Base-by-base conservation (phyloP, 495 filamentous ascomycete species). In the Rostrohypoxylon terebratum region DNA sequence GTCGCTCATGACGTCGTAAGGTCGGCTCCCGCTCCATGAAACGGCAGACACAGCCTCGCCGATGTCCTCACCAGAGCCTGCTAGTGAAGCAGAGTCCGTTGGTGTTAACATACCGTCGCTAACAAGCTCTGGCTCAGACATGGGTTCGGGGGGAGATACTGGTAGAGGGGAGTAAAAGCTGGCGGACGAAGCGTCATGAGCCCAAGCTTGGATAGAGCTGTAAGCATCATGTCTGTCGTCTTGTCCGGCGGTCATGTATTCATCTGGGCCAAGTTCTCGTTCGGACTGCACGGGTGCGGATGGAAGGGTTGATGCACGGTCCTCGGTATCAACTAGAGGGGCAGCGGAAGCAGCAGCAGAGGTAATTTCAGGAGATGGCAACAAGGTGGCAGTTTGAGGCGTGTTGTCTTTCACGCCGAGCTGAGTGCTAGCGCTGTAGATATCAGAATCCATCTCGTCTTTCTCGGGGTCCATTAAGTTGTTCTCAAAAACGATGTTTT, bases 1-100 rank as follows among this genome's bases (percentile, higher is more conserved):
- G 9, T 92, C 89, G 75, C 92, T 94, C 82, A 93, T 78, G 9
- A 90, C 86, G 70, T 91, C 90, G 63, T 85, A 82, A 61, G 76
- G 79, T 3, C 48, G 75, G 53, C 28, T 75, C 9, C 68, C 45
- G 25, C 68, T 16, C 69, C 71, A 58, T 7, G 71, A 71, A 14
- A 45, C 28, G 14, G 55, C 53, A 63, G 81, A 83, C 11, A 55
- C 75, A n/a, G 75, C 75, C 20, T 84, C 80, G 4, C 67, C 79
- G 23, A 81, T 48, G 51, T 85, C 82, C 36, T 79, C 79, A 10
- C 77, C 81, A 1, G 80, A 83, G 2, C 81, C 83, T 23, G 75
- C 83, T 11, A 87, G 48, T 7, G 84, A 87, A 10, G 72, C 73
- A 3, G 83, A 85, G 65, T 87, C 85, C 0, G 82, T 84, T 28